phyloP scores from a whole-genome alignment of 2,329 filamentous ascomycete genomes.

The Claviceps sorghi region DNA sequence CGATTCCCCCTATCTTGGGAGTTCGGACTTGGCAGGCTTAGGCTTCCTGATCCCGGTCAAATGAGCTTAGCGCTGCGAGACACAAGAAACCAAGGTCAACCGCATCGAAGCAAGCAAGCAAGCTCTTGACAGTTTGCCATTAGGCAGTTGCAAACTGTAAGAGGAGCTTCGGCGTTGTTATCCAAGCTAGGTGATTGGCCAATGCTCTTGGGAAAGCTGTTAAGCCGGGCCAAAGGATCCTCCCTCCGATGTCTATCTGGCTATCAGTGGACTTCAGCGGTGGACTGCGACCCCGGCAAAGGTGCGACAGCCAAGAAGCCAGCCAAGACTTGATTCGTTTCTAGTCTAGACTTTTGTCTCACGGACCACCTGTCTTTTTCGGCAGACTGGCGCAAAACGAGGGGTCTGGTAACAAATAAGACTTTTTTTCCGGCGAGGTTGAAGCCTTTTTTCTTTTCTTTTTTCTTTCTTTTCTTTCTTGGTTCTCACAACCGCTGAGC shows the following conservation, averaged over 20 bases:
- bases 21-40: slow-evolving; percentile 5
- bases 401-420: background rate
- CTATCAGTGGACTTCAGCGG: background rate
- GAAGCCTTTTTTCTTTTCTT: background rate
- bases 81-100: background rate
- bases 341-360: background rate
- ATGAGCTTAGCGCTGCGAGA: background rate
- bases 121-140: background rate
- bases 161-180: slow-evolving; percentile 2
- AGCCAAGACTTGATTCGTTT: slow-evolving; percentile 2
- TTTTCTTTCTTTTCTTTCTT: background rate
- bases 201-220: background rate
- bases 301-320: slow-evolving; percentile 3
- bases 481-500: background rate
- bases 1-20: background rate
- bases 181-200: slow-evolving; percentile 4
- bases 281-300: background rate
- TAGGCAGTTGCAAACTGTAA: slow-evolving; percentile 4
- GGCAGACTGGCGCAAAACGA: background rate
- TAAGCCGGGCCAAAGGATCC: background rate
- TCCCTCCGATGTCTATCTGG: background rate
- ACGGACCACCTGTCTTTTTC: background rate
- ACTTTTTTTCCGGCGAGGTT: background rate
- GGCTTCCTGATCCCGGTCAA: slow-evolving; percentile 4
- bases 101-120: background rate